phyloP scores from a whole-genome alignment of 495 filamentous ascomycete species.

The Cercophora sp. region DNA sequence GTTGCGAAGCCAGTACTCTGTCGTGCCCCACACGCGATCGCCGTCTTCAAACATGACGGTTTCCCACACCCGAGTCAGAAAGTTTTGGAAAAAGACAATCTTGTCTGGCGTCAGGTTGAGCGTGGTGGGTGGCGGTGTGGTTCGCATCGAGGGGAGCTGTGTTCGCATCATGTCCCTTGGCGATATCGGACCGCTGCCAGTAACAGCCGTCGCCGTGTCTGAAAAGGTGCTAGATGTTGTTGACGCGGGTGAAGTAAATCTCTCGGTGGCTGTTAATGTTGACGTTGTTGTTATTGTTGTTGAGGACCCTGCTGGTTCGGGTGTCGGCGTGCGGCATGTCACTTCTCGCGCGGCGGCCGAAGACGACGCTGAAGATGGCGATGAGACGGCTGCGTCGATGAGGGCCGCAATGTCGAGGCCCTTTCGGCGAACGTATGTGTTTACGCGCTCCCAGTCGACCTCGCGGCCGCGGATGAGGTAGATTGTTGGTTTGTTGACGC shows the following conservation, averaged over 20 bases:
- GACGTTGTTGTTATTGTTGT: background rate
- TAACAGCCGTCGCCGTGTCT: background rate
- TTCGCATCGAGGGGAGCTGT: background rate
- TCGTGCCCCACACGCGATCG: constrained; percentile 23
- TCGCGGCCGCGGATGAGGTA: constrained; percentile 27
- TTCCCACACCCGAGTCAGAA: constrained; percentile 13
- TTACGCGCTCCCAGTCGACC: constrained; percentile 26
- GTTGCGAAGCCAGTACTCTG: constrained; percentile 21
- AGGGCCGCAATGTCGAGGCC: constrained; percentile 19
- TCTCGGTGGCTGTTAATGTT: background rate
- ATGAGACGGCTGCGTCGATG: constrained; percentile 10
- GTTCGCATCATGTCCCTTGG: background rate
- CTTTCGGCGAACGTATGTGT: constrained; percentile 28
- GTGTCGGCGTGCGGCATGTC: constrained; percentile 19
- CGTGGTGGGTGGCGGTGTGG: background rate
- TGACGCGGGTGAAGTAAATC: background rate
- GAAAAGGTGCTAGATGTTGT: background rate
- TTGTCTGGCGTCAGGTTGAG: background rate
- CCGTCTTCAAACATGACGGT: constrained; percentile 21
- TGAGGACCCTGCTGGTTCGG: background rate
- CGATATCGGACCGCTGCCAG: background rate
- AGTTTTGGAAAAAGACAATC: constrained; percentile 9
- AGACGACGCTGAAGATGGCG: background rate
- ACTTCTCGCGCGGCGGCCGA: constrained; percentile 15
- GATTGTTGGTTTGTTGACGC: constrained; percentile 21